Conservation (phyloP, 352 stramenopile species). For the Aphanomyces cochlioides region DNA sequence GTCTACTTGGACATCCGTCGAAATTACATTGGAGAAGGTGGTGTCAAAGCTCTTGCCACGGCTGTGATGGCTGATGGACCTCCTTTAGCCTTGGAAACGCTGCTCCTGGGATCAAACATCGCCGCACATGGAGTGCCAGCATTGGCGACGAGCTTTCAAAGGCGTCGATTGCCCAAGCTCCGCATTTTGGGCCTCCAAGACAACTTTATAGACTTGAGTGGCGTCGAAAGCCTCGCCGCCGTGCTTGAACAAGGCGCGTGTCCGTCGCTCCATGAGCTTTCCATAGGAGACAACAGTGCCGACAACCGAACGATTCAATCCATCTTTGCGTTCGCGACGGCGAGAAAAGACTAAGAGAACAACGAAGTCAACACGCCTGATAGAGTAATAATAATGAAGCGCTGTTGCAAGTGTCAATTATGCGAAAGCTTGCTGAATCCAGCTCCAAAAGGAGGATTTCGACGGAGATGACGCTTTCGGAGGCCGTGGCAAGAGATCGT, state of each 20-base stretch:
- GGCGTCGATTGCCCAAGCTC: constrained; percentile 26
- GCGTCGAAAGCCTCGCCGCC: constrained; percentile 29
- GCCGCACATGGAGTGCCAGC: constrained; percentile 27
- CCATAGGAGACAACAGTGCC: constrained; percentile 34
- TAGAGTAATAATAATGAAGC: no score
- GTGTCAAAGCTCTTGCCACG: constrained; percentile 27
- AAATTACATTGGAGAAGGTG: constrained; percentile 37
- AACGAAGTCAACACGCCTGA: background rate
- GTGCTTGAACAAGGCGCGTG: constrained; percentile 28
- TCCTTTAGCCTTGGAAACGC: constrained; percentile 22
- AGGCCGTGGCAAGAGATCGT: background rate
- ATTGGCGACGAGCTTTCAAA: constrained; percentile 22
- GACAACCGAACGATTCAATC: constrained; percentile 16
- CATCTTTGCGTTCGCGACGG: constrained; percentile 17
- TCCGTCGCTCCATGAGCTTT: constrained; percentile 33
- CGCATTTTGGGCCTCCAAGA: constrained; percentile 34
- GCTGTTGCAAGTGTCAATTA: background rate
- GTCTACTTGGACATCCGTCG: constrained; percentile 35
- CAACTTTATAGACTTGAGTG: constrained; percentile 35
- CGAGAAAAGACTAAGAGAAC: background rate
- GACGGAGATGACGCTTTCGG: background rate
- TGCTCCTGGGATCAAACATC: constrained; percentile 37
- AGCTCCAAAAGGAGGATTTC: background rate
- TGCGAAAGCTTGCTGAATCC: background rate
- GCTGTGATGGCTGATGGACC: constrained; percentile 11